Percentiles rank a stretch among this genome's conserved stretches.
phyloP scores from a whole-genome alignment of 345 rosid species.

The Jatropha curcas region DNA sequence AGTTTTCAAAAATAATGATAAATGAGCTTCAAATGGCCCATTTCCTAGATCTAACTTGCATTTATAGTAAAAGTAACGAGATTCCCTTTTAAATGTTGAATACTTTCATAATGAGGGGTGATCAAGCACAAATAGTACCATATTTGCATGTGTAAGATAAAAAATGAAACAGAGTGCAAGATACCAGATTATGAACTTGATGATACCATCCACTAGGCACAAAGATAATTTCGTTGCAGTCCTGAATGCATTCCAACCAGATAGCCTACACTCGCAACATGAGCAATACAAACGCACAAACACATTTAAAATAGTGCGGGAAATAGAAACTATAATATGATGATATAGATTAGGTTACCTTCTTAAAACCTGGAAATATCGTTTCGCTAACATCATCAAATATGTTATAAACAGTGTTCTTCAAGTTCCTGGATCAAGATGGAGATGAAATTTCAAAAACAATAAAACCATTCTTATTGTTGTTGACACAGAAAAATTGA shows the following conservation, averaged over 20 bases:
- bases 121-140: not conserved
- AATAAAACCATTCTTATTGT: not conserved
- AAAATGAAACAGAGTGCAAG: slow-evolving; percentile 10
- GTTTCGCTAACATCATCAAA: slow-evolving; percentile 59
- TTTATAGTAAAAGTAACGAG: not conserved
- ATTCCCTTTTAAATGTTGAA: not conserved
- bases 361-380: slow-evolving; percentile 72
- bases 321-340: slow-evolving; percentile 14
- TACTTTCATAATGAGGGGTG: not conserved
- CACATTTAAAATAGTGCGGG: not conserved
- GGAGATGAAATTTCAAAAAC: slow-evolving; percentile 9
- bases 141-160: not conserved
- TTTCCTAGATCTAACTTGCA: not conserved
- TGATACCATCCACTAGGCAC: slow-evolving; percentile 99
- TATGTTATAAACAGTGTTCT: slow-evolving; percentile 59
- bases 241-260: slow-evolving; percentile 87
- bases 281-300: slow-evolving; percentile 19
- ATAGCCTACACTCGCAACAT: slow-evolving; percentile 50
- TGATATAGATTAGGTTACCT: slow-evolving; percentile 42
- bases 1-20: not conserved
- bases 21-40: not conserved
- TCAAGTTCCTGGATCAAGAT: slow-evolving; percentile 61
- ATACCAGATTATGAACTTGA: slow-evolving; percentile 94
- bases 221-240: slow-evolving; percentile 66
- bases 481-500: not conserved